A percentile compares a stretch with the other conserved stretches of the same genome.
phyloP scores from a whole-genome alignment of 2,329 filamentous ascomycete species.

The Dichotomopilus funicola region DNA sequence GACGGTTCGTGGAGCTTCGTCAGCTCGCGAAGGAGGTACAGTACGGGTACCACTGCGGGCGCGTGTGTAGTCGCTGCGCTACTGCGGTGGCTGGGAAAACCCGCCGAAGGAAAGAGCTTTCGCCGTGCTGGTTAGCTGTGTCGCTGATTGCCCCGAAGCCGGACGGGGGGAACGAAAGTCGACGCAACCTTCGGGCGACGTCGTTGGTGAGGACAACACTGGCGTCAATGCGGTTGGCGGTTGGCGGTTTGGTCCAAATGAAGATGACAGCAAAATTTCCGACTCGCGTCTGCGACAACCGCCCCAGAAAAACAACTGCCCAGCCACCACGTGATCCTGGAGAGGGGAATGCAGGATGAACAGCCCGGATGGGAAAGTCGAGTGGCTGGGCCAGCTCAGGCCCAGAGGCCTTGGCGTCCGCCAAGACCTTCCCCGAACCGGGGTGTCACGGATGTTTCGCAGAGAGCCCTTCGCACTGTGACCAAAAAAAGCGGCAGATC shows the following conservation, averaged over 20 bases:
- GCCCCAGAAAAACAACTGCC: conserved; percentile 6
- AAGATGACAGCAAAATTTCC: conserved; percentile 24
- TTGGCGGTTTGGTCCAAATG: conserved; percentile 18
- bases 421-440: no score
- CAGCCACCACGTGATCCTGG: conserved; percentile 24
- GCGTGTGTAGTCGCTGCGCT: conserved; percentile 1
- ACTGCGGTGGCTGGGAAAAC: conserved; percentile 16
- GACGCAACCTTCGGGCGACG: conserved; percentile 6
- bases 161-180: background rate
- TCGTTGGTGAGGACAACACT: conserved; percentile 17
- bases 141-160: background rate
- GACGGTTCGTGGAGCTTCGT: background rate
- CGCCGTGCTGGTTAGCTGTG: background rate
- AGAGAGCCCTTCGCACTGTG: no score
- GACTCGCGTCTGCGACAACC: conserved; percentile 16
- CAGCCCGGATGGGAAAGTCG: conserved; percentile 7
- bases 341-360: background rate
- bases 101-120: conserved; percentile 1
- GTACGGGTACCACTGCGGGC: background rate
- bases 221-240: conserved; percentile 20
- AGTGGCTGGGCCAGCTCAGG: conserved; percentile 12
- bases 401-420: no score
- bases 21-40: conserved; percentile 2
- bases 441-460: no score
- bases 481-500: no score